Base-by-base conservation (phyloP, 2,329 filamentous ascomycete genomes). In the Tympanopsis confertula region DNA sequence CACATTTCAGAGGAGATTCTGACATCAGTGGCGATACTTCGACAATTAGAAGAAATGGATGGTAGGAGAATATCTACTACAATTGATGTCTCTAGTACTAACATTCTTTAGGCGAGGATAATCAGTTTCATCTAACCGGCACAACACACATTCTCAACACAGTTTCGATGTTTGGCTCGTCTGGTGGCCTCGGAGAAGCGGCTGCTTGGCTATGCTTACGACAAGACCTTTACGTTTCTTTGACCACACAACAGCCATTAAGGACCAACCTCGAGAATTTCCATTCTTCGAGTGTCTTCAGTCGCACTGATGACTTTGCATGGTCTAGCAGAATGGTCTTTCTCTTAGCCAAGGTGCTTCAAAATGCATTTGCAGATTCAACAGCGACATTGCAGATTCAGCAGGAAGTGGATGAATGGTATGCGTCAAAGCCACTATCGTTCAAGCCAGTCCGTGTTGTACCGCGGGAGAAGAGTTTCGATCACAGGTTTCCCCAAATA, bases 171-270 rank as follows among this genome's bases (percentile, higher is more conserved):
- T 59, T 59, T 5, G 58, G 58, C 3, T 53, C 53, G 0, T 59
- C 59, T 3, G 57, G 59, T 1, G 59, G 59, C 1, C 45, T 63
- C 1, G 54, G 53, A 1, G 59, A 63, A 42, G 58, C 59, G 7
- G 54, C 57, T 2, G 61, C 57, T 36, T 63, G 59, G 59, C 58
- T 61, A 29, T 59, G 59, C 5, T 45, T 63, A 3, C 50, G 59
- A 10, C 59, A 63, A 42, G 58, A 59, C 22, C 59, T 63, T 18
- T 62, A 61, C 36, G 52, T 58, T 5, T 58, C 56, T 0, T 43
- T 62, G 3, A 54, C 56, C 4, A 53, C 57, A 35, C 48, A 53
- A 35, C 50, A 57, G 17, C 55, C 54, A 2, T 49, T 61, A n/a
- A 54, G 56, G 33, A 48, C 62, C 4, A 48, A 57, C 14, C 36